A percentile compares a stretch with the other conserved stretches of the same genome.
These are phyloP conservation scores for Globisporangium nunn DNA, from an alignment of 352 stramenopile genomes.

Conservation along the genomic window DNA sequence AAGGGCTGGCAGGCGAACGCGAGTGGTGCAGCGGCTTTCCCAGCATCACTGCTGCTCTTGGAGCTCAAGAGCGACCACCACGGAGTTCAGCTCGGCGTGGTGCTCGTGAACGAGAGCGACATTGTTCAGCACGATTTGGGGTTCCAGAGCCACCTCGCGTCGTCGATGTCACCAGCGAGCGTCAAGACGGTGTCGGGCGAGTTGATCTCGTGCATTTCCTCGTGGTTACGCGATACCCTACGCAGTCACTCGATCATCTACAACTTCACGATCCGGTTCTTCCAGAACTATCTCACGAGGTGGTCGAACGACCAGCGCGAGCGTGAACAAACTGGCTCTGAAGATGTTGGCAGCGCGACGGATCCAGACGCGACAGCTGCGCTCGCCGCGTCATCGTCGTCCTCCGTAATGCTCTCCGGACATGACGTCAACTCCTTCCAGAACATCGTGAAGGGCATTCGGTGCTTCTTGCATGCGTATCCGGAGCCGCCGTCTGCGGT, in stretches of 20 bases:
- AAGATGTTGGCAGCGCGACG: constrained; percentile 6
- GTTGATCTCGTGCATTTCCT: constrained; percentile 37
- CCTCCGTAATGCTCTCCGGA: constrained; percentile 11
- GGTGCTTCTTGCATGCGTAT: constrained; percentile 63
- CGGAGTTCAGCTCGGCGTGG: constrained; percentile 51
- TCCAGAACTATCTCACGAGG: constrained; percentile 58
- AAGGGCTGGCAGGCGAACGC: constrained; percentile 18
- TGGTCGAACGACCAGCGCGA: constrained; percentile 42
- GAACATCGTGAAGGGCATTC: constrained; percentile 77
- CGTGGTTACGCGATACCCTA: constrained; percentile 41
- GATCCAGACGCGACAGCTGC: constrained; percentile 11
- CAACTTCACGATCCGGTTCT: constrained; percentile 69
- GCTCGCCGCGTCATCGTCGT: constrained; percentile 3
- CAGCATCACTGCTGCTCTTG: constrained; percentile 40
- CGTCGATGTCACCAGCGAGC: constrained; percentile 7
- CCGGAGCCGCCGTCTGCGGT: constrained; percentile 18
- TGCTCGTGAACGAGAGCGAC: constrained; percentile 56
- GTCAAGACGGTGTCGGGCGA: constrained; percentile 19
- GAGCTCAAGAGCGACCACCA: constrained; percentile 72
- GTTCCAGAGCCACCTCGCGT: constrained; percentile 36
- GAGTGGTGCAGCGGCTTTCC: constrained; percentile 7
- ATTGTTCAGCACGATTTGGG: constrained; percentile 54
- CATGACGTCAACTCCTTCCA: constrained; percentile 47
- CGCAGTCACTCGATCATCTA: constrained; percentile 63
- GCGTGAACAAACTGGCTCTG: constrained; percentile 2